Evolutionary conservation across 1,139 yeast species (phyloP), one percentile per base, ranked within the genome.

Genomic region (Ogataea hybrid): DNA sequence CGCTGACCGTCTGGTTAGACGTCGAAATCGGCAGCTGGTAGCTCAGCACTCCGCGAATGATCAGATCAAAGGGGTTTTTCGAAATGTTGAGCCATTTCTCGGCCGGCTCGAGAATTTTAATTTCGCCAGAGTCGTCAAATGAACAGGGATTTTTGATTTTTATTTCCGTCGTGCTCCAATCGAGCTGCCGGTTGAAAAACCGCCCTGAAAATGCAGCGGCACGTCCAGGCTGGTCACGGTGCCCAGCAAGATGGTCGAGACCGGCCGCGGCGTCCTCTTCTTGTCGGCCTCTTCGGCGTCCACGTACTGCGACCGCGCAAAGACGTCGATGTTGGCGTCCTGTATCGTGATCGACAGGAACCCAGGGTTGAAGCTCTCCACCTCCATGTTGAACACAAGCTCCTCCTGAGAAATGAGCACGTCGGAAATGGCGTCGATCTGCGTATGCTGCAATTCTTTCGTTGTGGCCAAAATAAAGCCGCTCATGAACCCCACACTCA

Each of bases 391-490:
- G 65, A 90, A 88, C 2, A 89, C 76, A 40, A 92, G 68, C 58
- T 89, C 97, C 57, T 89, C 96, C 52, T 83, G 81, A 47, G 95
- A 82, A 3, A 88, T 87, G 22, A 90, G 69, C 0, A 92, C 77
- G 53, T 86, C 87, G 42, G 77, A 78, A 39, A 90, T 71, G 11
- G 78, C 68, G 1, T 69, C 62, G 10, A 89, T 76, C 21, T 75
- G 66, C 22, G 88, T 84, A 49, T 77, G 72, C 42, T 84, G 79
- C 48, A 92, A 69, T 43, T 92, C 96, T 56, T 88, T 89, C 15
- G 90, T 82, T 1, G 96, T 83, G 0, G 97, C 97, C 42, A 90
- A 68, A 5, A 88, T 68, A 58, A 90, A 87, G 0, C 97, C 97
- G 59, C 84, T 71, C 6, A 84, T 68, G 58, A 88, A 89, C 2